Evolutionary conservation across 352 stramenopile genomes (phyloP), one percentile per base, ranked within the genome.

Genomic region (Phytophthora gonapodyides): DNA sequence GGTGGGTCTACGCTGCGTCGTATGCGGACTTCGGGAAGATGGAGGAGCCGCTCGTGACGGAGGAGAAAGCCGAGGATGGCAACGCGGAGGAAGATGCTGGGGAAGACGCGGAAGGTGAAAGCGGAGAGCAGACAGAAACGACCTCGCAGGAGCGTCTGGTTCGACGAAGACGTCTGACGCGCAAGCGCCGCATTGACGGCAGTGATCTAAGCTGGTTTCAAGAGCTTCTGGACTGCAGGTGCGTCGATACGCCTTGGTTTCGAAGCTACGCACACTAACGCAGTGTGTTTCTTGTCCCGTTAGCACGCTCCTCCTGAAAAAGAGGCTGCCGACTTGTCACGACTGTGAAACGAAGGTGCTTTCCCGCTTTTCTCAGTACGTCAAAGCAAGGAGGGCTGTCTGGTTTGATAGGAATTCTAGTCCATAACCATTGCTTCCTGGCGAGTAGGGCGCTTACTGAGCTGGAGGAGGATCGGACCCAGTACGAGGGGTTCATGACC

Each of bases 141-240:
- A 56, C 27, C 21, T 10, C 24, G 2, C 41, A 54, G 9, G 53
- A 69, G 15, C 54, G 67, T 11, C 59, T 75, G 10, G 77, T 87
- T 59, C 73, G 82, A 11, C 77, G 80, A 12, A 67, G 84, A 35
- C 71, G 81, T 15, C 56, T 90, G 12, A 54, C 88, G 4, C 80
- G 85, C 3, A 82, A 86, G 64, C 80, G 85, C 8, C 73, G 82
- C 47, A 91, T 91, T 16, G 81, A 90, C 21, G 76, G 82, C 27
- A 91, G 73, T 30, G 81, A 91, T 48, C 67, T 91, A 42, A 87
- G 85, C 45, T 94, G 85, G 85, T 91, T 91, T 56, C 78, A 93
- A 49, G 85, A 94, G 58, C 65, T 94, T 21, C 75, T 92, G 35
- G 81, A 92, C 54, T 87, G 81, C 73, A 91, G 82, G 84, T 90